Conservation (phyloP, 441 rosid genomes). For the Corymbia calophylla region DNA sequence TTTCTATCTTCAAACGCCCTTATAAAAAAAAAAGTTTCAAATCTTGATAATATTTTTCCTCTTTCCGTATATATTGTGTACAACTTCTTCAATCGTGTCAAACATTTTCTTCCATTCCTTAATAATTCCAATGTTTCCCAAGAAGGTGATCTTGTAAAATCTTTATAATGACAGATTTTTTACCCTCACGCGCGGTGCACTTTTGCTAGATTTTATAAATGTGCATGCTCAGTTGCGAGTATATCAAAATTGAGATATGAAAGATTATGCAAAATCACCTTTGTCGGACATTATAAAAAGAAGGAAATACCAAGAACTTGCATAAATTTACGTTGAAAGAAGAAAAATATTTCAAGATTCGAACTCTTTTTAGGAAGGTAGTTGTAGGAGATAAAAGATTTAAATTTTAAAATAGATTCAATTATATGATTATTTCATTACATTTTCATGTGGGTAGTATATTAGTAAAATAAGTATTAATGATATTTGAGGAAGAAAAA, state of each 20-base stretch:
- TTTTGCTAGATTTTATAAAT: not conserved
- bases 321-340: not conserved
- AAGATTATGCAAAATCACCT: not conserved
- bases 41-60: not conserved
- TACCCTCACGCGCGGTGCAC: not conserved
- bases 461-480: not conserved
- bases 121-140: not conserved
- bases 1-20: not conserved
- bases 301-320: not conserved
- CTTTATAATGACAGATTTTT: not conserved
- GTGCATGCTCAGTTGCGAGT: not conserved
- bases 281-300: not conserved
- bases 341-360: accelerated
- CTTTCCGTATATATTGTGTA: not conserved
- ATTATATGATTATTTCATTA: not conserved
- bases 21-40: not conserved
- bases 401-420: not conserved
- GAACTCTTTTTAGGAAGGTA: not conserved
- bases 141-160: not conserved
- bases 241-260: not conserved
- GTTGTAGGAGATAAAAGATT: not conserved
- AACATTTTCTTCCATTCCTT: not conserved
- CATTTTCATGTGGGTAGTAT: not conserved
- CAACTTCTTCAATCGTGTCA: not conserved
- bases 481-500: not conserved